Percentiles rank a stretch among this genome's conserved stretches.
phyloP scores from a whole-genome alignment of 495 filamentous ascomycete genomes.

The Annulohypoxylon moriforme region DNA sequence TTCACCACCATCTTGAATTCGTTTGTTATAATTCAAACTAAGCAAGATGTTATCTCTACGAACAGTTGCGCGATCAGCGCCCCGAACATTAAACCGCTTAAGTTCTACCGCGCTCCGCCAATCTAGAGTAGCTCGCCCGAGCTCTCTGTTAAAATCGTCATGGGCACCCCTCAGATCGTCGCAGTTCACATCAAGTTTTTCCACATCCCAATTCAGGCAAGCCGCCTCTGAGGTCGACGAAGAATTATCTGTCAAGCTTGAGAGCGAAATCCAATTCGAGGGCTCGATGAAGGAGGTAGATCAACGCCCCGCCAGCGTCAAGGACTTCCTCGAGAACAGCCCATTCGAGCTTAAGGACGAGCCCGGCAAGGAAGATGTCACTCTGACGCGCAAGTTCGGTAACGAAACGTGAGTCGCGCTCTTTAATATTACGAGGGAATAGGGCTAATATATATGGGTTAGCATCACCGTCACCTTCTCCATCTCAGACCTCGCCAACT shows the following conservation, averaged over 20 bases:
- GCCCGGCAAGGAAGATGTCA: conserved; percentile 86
- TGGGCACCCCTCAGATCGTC: conserved; percentile 59
- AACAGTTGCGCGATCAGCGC: conserved; percentile 74
- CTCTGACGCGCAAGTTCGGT: conserved; percentile 82
- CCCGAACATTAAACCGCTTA: conserved; percentile 73
- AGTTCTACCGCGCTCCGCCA: conserved; percentile 65
- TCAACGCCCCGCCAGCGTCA: conserved; percentile 69
- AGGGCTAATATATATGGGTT: conserved; percentile 26
- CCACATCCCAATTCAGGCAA: conserved; percentile 69
- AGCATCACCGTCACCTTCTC: conserved; percentile 95
- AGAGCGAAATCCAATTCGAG: conserved; percentile 79
- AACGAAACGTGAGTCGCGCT: conserved; percentile 80
- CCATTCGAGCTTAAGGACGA: conserved; percentile 80
- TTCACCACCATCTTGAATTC: conserved; percentile 8
- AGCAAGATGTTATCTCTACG: conserved; percentile 81
- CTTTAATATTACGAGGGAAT: background rate
- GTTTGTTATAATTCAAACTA: conserved; percentile 2
- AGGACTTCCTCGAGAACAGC: conserved; percentile 78
- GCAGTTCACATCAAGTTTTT: conserved; percentile 74
- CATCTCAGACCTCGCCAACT: conserved; percentile 86
- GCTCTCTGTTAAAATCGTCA: conserved; percentile 48
- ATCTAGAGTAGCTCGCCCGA: conserved; percentile 49
- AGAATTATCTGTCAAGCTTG: conserved; percentile 81
- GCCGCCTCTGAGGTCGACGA: conserved; percentile 69
- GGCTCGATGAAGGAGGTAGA: conserved; percentile 66